Conservation (phyloP, 106 monocot species). For the Allium cepa region DNA sequence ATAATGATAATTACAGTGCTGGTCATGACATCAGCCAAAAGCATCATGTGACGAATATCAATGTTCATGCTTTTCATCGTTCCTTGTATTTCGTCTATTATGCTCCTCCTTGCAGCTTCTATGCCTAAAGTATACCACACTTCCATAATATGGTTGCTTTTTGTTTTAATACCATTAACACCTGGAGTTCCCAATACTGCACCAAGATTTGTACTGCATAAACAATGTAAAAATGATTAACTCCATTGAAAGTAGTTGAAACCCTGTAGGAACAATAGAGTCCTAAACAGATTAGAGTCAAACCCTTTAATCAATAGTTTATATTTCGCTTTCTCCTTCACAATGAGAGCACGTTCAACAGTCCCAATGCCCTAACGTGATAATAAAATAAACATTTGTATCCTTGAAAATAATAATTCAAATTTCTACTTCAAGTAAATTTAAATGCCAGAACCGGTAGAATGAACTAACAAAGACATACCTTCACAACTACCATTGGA, state of each 20-base stretch:
- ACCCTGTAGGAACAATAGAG: not conserved
- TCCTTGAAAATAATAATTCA: not conserved
- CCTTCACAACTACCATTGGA: conserved; percentile 91
- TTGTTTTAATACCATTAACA: conserved; percentile 63
- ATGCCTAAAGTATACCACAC: conserved; percentile 71
- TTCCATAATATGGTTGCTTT: conserved; percentile 83
- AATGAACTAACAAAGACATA: conserved; percentile 11
- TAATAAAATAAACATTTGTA: too few relatives aligned
- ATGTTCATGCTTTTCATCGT: conserved; percentile 87
- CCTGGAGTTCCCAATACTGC: conserved; percentile 95
- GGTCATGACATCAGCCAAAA: conserved; percentile 95
- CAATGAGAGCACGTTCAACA: conserved; percentile 69
- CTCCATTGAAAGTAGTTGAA: too few relatives aligned
- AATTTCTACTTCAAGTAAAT: not conserved
- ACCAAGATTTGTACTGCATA: conserved; percentile 69
- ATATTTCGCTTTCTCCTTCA: conserved; percentile 28
- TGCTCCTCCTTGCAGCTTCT: conserved; percentile 89
- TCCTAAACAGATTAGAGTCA: conserved; percentile 9
- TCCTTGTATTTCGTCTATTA: conserved; percentile 76
- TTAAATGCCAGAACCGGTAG: not conserved
- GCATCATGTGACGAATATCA: conserved; percentile 95
- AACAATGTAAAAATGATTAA: not conserved
- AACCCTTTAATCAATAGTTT: conserved; percentile 87
- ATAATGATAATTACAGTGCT: conserved; percentile 44
- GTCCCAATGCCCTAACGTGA: conserved; percentile 62